These are phyloP conservation scores for Lachancea kluyveri DNA, from an alignment of 805 yeast species.

Conservation along the genomic window DNA sequence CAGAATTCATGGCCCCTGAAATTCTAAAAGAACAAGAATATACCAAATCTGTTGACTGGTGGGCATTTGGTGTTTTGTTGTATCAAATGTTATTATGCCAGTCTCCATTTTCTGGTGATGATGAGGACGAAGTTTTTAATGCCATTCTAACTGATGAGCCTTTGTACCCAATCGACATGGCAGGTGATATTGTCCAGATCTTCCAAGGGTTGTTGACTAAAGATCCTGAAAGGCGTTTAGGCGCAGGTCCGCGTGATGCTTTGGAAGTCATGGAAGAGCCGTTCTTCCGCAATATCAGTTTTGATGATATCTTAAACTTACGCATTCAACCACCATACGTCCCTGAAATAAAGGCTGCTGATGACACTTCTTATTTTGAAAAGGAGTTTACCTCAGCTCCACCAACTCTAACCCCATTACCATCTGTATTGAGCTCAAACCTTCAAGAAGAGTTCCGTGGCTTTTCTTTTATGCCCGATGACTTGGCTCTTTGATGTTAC, in stretches of 20 bases:
- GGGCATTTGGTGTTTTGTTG: slow-evolving; percentile 97
- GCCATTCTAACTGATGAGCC: slow-evolving; percentile 97
- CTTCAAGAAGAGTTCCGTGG: slow-evolving; percentile 98
- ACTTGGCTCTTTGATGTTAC: slow-evolving; percentile 34
- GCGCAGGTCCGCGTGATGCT: slow-evolving; percentile 85
- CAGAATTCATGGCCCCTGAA: slow-evolving; percentile 99
- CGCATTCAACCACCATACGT: slow-evolving; percentile 82
- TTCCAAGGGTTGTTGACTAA: slow-evolving; percentile 86
- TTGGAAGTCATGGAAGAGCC: slow-evolving; percentile 92
- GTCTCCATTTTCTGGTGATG: slow-evolving; percentile 96
- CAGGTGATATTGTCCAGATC: slow-evolving; percentile 90
- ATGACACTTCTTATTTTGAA: slow-evolving; percentile 90
- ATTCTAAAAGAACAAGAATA: slow-evolving; percentile 88
- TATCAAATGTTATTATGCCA: slow-evolving; percentile 96
- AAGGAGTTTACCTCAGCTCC: slow-evolving; percentile 91
- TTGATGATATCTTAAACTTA: slow-evolving; percentile 73
- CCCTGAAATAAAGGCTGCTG: slow-evolving; percentile 81
- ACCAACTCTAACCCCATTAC: slow-evolving; percentile 92
- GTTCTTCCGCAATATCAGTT: slow-evolving; percentile 82
- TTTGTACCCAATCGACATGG: slow-evolving; percentile 93
- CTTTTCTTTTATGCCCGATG: slow-evolving; percentile 79
- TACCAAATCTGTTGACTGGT: slow-evolving; percentile 96
- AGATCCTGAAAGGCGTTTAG: slow-evolving; percentile 79
- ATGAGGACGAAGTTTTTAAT: slow-evolving; percentile 93
- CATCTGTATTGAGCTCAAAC: slow-evolving; percentile 73